Base-by-base conservation (phyloP, 805 yeast species). In the Suhomyces emberorum region DNA sequence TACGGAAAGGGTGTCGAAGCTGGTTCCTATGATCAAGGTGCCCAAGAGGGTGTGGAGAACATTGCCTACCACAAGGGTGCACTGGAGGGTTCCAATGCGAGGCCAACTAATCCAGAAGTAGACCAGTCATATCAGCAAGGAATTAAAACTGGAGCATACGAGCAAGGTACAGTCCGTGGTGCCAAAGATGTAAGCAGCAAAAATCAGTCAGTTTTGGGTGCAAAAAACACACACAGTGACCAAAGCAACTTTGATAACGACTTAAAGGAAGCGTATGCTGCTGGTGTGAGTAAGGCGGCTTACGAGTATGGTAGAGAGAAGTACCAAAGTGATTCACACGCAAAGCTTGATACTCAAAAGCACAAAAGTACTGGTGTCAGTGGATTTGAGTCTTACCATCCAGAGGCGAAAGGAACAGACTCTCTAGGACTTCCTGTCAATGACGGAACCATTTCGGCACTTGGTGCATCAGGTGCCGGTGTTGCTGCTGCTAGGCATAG, bases 241-340 rank as follows among this genome's bases (percentile, higher is more conserved):
- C 16, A 27, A 18, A 23, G 21, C 28, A 12, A 24, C 26, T 12
- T 26, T 25, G n/a, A 8, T 16, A 32, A 22, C 23, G 34, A 21
- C 21, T 12, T 15, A 11, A 26, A 26, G 19, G 47, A 41, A 8
- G 35, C 28, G 14, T 49, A 51, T 37, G 34, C 17, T 15, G 47
- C 47, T 10, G 57, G 54, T 16, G 44, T 44, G 11, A 20, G 33
- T 9, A 38, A 35, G 19, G 52, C 42, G 7, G 33, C 49, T 15
- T 43, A 46, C 35, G 56, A 49, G 24, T 47, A 46, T 3, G 55
- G 55, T 8, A 35, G 32, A n/a, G 8, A 20, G 22, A 7, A 20
- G 7, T 20, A 7, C 22, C 22, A 20, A 7, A 20, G 9, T 9
- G 22, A 20, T n/a, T n/a, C n/a, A n/a, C n/a, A n/a, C n/a, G n/a